These are phyloP conservation scores for Gymnopilus junonius DNA, from an alignment of 768 basidiomycete species.

Conservation along the genomic window DNA sequence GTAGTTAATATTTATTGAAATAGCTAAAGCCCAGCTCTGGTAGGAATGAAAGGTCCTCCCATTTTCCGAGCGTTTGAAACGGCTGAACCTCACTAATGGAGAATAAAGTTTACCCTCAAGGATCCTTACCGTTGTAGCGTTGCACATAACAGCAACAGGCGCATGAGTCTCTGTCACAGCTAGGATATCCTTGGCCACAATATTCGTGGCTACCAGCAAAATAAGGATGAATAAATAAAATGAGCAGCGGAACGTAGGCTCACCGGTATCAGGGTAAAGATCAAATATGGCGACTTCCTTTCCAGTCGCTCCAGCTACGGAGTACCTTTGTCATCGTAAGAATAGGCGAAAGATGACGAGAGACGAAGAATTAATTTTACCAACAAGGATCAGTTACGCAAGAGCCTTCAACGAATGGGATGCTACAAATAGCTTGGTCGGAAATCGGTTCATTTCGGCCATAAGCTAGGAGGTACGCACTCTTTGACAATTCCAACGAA, in stretches of 20 bases:
- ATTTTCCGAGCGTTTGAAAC: constrained; percentile 28
- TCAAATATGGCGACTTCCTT: constrained; percentile 65
- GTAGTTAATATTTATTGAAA: too few relatives aligned
- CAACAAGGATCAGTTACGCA: constrained; percentile 67
- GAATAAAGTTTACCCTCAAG: too few relatives aligned
- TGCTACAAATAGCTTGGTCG: too few relatives aligned
- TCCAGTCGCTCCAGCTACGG: constrained; percentile 55
- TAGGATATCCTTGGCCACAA: constrained; percentile 52
- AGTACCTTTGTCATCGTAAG: constrained; percentile 36
- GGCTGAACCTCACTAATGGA: too few relatives aligned
- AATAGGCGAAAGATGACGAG: neutral
- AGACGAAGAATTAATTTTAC: constrained; percentile 23
- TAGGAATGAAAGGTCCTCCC: constrained; percentile 25
- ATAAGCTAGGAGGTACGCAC: too few relatives aligned
- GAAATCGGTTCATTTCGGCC: too few relatives aligned
- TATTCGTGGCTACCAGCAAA: constrained; percentile 42
- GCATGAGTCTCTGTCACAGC: constrained; percentile 48
- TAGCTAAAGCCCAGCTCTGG: constrained; percentile 19
- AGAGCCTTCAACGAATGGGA: constrained; percentile 58
- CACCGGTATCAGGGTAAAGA: constrained; percentile 59
- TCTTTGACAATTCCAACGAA: constrained; percentile 58
- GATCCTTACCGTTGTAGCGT: constrained; percentile 47
- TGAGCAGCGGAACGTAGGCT: constrained; percentile 8
- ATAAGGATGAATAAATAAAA: neutral
- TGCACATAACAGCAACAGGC: constrained; percentile 57